These are phyloP conservation scores for Fraxinus platypoda DNA, from an alignment of 305 asterid genomes.

Conservation along the genomic window DNA sequence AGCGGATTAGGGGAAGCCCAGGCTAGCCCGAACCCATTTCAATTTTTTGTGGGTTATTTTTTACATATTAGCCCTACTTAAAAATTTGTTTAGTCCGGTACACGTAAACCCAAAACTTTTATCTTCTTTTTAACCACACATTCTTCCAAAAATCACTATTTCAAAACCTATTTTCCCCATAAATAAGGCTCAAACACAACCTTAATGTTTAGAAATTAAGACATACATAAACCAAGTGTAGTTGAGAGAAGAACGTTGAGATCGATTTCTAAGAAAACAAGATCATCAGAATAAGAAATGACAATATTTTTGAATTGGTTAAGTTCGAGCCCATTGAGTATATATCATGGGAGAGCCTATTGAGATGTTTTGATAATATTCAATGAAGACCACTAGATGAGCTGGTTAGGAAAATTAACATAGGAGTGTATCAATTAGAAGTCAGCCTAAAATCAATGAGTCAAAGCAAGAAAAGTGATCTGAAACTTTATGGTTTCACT, in stretches of 20 bases:
- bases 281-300: not conserved
- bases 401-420: not conserved
- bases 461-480: not conserved
- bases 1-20: no score
- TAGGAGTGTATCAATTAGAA: not conserved
- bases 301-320: not conserved
- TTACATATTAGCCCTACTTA: no score
- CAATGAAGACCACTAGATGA: not conserved
- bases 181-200: no score
- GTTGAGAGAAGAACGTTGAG: not conserved
- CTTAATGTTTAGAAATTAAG: no score
- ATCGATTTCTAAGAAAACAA: not conserved
- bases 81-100: no score
- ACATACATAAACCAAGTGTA: not conserved
- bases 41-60: no score
- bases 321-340: not conserved
- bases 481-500: not conserved
- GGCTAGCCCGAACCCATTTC: no score
- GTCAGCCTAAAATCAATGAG: not conserved
- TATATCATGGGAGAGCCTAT: not conserved
- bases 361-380: not conserved
- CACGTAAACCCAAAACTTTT: no score
- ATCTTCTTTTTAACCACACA: no score
- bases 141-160: no score
- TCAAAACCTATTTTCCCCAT: no score